Evolutionary conservation across 129 eudicot species (phyloP).

Genomic region (Escallonia rubra): DNA sequence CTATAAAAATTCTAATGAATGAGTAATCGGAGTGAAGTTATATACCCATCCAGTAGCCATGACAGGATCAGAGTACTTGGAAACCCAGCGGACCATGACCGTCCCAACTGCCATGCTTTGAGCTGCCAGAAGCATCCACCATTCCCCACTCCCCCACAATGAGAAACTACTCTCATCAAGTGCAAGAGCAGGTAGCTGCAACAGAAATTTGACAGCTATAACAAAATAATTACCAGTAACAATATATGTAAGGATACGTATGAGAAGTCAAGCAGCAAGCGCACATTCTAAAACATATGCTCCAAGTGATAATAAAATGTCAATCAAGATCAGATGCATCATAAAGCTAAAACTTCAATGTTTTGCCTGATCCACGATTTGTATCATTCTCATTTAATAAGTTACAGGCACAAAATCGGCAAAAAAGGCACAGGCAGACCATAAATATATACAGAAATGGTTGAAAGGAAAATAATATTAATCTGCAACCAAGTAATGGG

Average conservation of each 20-base stretch:
- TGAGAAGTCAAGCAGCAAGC: background rate
- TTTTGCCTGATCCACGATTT: too few relatives aligned
- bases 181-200: conserved; percentile 74
- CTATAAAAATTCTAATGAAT: background rate
- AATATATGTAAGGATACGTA: background rate
- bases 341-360: background rate
- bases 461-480: too few relatives aligned
- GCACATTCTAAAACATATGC: background rate
- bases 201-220: conserved; percentile 5
- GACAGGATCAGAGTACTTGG: conserved; percentile 89
- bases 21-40: background rate
- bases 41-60: conserved; percentile 99
- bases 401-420: too few relatives aligned
- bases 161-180: conserved; percentile 57
- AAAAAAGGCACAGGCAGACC: too few relatives aligned
- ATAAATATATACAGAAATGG: too few relatives aligned
- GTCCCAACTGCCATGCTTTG: conserved; percentile 99
- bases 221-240: background rate
- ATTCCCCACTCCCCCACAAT: conserved; percentile 98
- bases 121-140: conserved; percentile 99
- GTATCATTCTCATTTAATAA: too few relatives aligned
- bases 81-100: conserved; percentile 99
- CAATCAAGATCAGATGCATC: background rate
- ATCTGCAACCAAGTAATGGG: too few relatives aligned
- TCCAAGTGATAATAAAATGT: background rate